These are phyloP conservation scores for Auricularia sp. DNA, from an alignment of 768 basidiomycete genomes.

Conservation along the genomic window DNA sequence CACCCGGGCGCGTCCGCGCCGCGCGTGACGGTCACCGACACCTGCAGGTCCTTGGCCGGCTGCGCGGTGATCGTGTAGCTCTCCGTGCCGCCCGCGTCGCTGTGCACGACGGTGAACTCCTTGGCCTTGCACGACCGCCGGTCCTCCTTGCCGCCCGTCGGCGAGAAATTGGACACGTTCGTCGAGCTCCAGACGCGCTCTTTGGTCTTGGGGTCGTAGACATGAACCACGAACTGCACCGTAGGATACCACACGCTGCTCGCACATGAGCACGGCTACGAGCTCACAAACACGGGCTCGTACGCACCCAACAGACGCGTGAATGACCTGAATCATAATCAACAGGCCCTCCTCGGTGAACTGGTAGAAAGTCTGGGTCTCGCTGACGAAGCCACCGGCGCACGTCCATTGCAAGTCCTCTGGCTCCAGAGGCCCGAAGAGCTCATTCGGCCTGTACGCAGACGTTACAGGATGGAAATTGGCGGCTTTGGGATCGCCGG, in stretches of 20 bases:
- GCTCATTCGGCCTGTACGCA: conserved; percentile 40
- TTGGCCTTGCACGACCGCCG: conserved; percentile 81
- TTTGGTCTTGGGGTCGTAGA: conserved; percentile 67
- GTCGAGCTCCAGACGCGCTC: conserved; percentile 76
- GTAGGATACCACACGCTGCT: conserved; percentile 73
- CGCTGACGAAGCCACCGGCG: conserved; percentile 74
- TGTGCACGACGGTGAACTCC: conserved; percentile 67
- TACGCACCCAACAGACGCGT: conserved; percentile 73
- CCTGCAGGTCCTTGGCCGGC: conserved; percentile 66
- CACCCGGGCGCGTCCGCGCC: conserved; percentile 69
- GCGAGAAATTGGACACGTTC: conserved; percentile 73
- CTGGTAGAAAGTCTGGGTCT: conserved; percentile 84
- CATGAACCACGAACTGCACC: conserved; percentile 88
- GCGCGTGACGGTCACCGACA: conserved; percentile 64
- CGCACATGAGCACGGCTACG: conserved; percentile 19
- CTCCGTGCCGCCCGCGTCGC: conserved; percentile 49
- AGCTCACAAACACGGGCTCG: no score
- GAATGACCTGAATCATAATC: conserved; percentile 77
- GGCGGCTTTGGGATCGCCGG: conserved; percentile 33
- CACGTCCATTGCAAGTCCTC: conserved; percentile 79
- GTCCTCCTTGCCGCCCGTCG: conserved; percentile 60
- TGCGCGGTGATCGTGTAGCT: conserved; percentile 72
- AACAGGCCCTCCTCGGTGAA: conserved; percentile 69
- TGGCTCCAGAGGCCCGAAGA: conserved; percentile 65
- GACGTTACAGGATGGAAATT: conserved; percentile 79